Evolutionary conservation across 2,329 filamentous ascomycete species (phyloP), one percentile per base, ranked within the genome.

Genomic region (Pezicula rhizophila): DNA sequence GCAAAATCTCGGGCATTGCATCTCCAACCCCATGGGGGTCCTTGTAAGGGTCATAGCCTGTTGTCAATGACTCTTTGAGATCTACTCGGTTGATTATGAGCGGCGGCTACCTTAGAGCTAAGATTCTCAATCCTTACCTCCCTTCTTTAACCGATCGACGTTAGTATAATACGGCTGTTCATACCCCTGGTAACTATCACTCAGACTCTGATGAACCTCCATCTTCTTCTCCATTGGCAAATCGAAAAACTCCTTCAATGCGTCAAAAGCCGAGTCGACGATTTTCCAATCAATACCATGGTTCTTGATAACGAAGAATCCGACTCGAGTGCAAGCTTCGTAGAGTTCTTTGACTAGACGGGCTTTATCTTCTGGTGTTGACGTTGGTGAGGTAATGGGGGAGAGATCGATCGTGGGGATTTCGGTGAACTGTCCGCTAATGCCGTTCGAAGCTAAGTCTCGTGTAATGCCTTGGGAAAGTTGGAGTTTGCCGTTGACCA

Each of bases 1-100:
- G 89, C 60, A 96, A 91, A 63, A 95, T 57, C 1, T 62, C 60
- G 3, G 70, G 52, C 42, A 71, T 61, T 8, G 63, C 60, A 1
- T 66, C 64, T 1, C 75, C 70, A 3, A 39, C 50, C 2, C 34
- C 14, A 23, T 52, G 43, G 45, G 72, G 67, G 12, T 66, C 61
- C 35, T 78, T 72, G 51, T 80, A 80, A 1, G 70, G 66, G 56
- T 57, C 55, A 12, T 57, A 50, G 28, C 50, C 52, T 15, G 42
- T 52, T 37, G 49, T 42, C 37, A 57, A 57, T 10, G 42, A 47
- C 42, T 80, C 75, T 20, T 74, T 68, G 45, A 70, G 63, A 49
- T 77, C 78, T 58, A 66, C 54, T 5, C 65, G 65, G 57, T 74
- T 73, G 39, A 28, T 38, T 44, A 14, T 37, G 20, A 25, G 15